Conservation (phyloP, 305 asterid species). For the Ajuga reptans region DNA sequence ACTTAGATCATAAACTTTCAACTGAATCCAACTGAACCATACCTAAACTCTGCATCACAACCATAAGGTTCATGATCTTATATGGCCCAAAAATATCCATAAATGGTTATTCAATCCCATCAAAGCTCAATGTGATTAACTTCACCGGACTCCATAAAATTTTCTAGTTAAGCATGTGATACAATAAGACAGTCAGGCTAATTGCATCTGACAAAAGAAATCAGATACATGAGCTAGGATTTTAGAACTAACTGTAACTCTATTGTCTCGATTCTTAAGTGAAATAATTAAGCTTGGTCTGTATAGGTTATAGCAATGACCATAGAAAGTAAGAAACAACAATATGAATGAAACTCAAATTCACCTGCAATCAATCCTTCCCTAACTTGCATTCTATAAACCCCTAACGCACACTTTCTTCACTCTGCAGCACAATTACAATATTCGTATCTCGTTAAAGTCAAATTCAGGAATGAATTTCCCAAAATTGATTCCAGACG, state of each 20-base stretch:
- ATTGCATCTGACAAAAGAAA: not conserved
- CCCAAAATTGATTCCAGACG: slow-evolving; percentile 1
- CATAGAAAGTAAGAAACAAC: not conserved
- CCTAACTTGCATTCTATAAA: slow-evolving; percentile 11
- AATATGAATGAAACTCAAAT: not conserved
- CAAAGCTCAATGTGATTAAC: not conserved
- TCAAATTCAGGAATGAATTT: slow-evolving; percentile 9
- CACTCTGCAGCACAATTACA: slow-evolving; percentile 11
- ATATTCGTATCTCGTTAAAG: slow-evolving; percentile 2
- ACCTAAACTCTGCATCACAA: not conserved
- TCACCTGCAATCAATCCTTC: slow-evolving; percentile 9
- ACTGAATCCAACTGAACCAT: not conserved
- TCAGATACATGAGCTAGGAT: not conserved
- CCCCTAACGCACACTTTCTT: slow-evolving; percentile 18
- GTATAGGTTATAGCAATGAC: not conserved
- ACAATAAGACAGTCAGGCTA: not conserved
- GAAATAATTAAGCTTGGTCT: not conserved
- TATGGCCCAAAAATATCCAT: not conserved
- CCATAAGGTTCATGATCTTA: not conserved
- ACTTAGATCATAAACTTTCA: not conserved
- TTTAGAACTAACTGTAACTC: not conserved
- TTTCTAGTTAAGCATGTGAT: not conserved
- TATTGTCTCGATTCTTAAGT: not conserved
- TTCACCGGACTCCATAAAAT: not conserved
- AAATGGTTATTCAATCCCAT: not conserved